phyloP scores from a whole-genome alignment of 2,329 filamentous ascomycete species.

The Paramyrothecium roridum region DNA sequence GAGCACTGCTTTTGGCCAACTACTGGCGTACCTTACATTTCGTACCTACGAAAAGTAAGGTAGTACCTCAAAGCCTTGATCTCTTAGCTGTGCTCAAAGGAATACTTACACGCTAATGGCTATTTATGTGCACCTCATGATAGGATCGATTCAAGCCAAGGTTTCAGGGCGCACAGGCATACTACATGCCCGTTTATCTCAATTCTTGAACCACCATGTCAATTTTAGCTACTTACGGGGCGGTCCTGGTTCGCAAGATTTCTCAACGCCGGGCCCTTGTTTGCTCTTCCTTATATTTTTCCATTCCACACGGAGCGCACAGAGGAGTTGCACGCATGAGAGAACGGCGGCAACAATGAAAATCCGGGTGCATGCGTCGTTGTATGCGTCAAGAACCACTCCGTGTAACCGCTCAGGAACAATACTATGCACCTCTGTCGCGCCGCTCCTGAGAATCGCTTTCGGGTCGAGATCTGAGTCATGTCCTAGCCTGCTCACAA shows the following conservation, averaged over 20 bases:
- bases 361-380: slow-evolving; percentile 57
- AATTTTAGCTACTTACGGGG: too few species aligned
- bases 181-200: too few species aligned
- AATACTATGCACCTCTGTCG: slow-evolving; percentile 55
- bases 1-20: too few species aligned
- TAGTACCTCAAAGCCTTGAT: too few species aligned
- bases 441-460: slow-evolving; percentile 43
- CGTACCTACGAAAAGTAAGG: too few species aligned
- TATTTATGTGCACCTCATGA: too few species aligned
- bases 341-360: slow-evolving; percentile 62
- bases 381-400: slow-evolving; percentile 62
- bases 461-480: slow-evolving; percentile 40
- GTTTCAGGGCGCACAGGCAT: too few species aligned
- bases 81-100: too few species aligned
- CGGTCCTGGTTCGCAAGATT: neutral
- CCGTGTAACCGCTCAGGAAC: slow-evolving; percentile 48
- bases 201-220: too few species aligned
- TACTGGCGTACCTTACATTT: too few species aligned
- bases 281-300: slow-evolving; percentile 58
- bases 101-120: too few species aligned
- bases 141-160: too few species aligned
- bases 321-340: slow-evolving; percentile 52
- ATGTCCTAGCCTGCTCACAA: slow-evolving; percentile 32
- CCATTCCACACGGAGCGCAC: slow-evolving; percentile 62
- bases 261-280: slow-evolving; percentile 1